Conservation (phyloP, 2,329 filamentous ascomycete species). For the Parafenestella ontariensis region DNA sequence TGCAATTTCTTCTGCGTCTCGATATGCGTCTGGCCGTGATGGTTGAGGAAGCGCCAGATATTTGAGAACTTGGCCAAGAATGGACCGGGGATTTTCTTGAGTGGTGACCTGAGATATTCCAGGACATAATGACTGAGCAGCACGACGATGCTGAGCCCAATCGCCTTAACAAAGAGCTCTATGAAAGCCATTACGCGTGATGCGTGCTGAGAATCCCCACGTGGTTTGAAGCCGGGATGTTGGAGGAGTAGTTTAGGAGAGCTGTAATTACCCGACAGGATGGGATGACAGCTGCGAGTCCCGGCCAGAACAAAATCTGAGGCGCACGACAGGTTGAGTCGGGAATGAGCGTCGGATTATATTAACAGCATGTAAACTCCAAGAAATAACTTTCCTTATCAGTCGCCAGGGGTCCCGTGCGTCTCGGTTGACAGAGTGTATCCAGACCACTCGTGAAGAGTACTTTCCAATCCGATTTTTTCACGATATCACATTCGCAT, state of each 20-base stretch:
- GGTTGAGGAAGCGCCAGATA: slow-evolving; percentile 39
- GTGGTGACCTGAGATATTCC: slow-evolving; percentile 36
- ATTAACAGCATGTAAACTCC: background rate
- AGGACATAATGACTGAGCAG: slow-evolving; percentile 26
- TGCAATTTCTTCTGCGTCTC: slow-evolving; percentile 41
- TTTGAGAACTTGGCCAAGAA: slow-evolving; percentile 43
- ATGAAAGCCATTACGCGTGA: slow-evolving; percentile 20
- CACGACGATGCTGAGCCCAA: slow-evolving; percentile 20
- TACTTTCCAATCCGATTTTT: background rate
- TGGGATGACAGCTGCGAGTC: background rate
- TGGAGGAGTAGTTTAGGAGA: background rate
- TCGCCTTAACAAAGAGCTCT: slow-evolving; percentile 19
- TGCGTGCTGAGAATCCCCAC: background rate
- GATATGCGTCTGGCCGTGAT: slow-evolving; percentile 39
- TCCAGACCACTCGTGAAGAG: background rate
- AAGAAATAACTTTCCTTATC: background rate
- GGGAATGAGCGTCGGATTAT: background rate
- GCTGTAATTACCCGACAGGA: background rate
- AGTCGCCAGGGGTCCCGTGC: background rate
- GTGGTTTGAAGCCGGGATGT: background rate
- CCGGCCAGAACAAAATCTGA: background rate
- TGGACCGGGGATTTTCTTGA: slow-evolving; percentile 43
- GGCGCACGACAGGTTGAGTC: background rate
- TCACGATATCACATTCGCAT: background rate
- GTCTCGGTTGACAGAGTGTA: background rate